phyloP scores from a whole-genome alignment of 78 protist genomes.

The Planoprotostelium fungivorum region DNA sequence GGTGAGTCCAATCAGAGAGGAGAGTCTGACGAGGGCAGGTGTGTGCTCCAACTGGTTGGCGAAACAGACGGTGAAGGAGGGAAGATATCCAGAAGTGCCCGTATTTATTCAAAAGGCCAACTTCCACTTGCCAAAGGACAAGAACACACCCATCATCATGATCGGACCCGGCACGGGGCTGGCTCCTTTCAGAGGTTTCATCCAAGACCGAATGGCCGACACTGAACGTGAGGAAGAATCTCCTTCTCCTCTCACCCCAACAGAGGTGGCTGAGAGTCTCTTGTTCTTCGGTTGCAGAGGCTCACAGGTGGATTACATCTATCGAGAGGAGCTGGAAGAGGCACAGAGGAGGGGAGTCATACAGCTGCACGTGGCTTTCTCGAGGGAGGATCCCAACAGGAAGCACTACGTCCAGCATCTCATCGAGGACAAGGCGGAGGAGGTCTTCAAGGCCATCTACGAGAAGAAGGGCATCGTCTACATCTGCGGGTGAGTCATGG shows the following conservation, averaged over 20 bases:
- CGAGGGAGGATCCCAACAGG: conserved; percentile 18
- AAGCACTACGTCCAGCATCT: conserved; percentile 77
- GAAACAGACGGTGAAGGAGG: conserved; percentile 1
- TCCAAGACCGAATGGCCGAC: conserved; percentile 47
- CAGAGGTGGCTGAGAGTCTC: conserved; percentile 5
- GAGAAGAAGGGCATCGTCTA: conserved; percentile 28
- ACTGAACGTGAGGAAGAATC: background rate
- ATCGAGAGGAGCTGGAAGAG: conserved; percentile 61
- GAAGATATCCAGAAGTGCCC: conserved; percentile 21
- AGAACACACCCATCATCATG: conserved; percentile 75
- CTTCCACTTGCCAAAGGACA: conserved; percentile 69
- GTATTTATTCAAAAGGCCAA: conserved; percentile 62
- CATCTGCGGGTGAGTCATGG: conserved; percentile 54
- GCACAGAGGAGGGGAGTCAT: conserved; percentile 25
- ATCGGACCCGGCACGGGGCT: conserved; percentile 97
- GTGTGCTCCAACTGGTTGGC: conserved; percentile 74
- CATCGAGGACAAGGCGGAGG: conserved; percentile 19
- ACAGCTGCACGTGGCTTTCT: conserved; percentile 48
- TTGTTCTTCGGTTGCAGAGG: conserved; percentile 90
- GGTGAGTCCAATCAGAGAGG: conserved; percentile 35
- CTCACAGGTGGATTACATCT: conserved; percentile 70
- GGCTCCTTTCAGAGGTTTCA: conserved; percentile 92
- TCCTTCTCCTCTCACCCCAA: too few relatives aligned
- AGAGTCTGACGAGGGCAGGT: background rate
- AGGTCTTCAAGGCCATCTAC: conserved; percentile 30